phyloP scores from a whole-genome alignment of 202 grass and related monocot species.

The Brachypodium distachyon region DNA sequence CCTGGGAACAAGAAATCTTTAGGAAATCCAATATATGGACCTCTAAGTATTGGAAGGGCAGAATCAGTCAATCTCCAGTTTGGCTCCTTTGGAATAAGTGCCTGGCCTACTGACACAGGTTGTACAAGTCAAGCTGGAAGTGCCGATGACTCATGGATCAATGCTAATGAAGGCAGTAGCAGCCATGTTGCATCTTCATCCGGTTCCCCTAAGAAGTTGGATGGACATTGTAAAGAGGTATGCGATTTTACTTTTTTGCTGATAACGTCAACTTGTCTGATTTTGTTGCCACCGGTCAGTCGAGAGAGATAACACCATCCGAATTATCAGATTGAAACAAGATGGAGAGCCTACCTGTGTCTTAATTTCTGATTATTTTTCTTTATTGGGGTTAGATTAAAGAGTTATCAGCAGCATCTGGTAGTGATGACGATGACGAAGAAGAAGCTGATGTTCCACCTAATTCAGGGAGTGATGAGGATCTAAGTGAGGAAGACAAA shows the following conservation, averaged over 20 bases:
- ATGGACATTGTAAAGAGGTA: slow-evolving; percentile 87
- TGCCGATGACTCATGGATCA: slow-evolving; percentile 42
- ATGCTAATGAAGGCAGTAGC: slow-evolving; percentile 55
- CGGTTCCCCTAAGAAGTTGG: slow-evolving; percentile 67
- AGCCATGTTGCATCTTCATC: slow-evolving; percentile 56
- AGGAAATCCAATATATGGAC: slow-evolving; percentile 76
- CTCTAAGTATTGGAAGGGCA: slow-evolving; percentile 53
- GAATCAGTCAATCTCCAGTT: slow-evolving; percentile 88
- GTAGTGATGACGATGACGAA: slow-evolving; percentile 57
- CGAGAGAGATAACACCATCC: background rate
- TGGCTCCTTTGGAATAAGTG: slow-evolving; percentile 82
- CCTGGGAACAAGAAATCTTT: slow-evolving; percentile 41
- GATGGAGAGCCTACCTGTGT: background rate
- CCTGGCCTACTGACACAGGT: slow-evolving; percentile 78
- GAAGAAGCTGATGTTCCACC: slow-evolving; percentile 51
- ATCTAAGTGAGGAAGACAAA: slow-evolving; percentile 57
- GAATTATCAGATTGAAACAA: background rate
- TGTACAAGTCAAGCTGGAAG: slow-evolving; percentile 67
- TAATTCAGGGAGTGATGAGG: slow-evolving; percentile 73
- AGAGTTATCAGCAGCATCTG: slow-evolving; percentile 51
- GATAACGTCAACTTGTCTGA: background rate
- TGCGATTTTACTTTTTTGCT: background rate
- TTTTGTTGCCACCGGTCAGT: background rate
- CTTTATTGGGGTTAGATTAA: slow-evolving; percentile 34
- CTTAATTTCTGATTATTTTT: slow-evolving; percentile 6